Evolutionary conservation across 1,139 yeast genomes (phyloP), one percentile per base, ranked within the genome.

Genomic region (Diutina mesorugosa): DNA sequence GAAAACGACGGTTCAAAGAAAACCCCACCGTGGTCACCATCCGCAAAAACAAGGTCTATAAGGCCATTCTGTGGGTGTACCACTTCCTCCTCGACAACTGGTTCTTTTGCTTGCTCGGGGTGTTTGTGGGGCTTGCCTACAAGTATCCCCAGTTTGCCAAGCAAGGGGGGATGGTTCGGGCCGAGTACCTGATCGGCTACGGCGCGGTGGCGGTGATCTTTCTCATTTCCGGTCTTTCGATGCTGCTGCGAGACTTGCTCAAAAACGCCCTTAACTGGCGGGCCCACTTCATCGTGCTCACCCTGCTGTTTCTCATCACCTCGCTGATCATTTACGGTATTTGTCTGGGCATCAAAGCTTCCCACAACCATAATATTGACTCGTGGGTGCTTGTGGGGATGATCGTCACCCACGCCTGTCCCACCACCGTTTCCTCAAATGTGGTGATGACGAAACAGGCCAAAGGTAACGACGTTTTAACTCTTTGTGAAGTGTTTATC

Each of bases 371-470:
- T 5, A 71, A 72, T 4, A 87, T 90, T 46, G 85, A 85, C 62
- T 76, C 79, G 38, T 88, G 93, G 87, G 75, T 89, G 61, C 72
- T 90, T 52, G 87, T 81, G 58, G 97, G 97, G 0, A 70, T 90
- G 61, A 80, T 90, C 46, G 86, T 89, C 54, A 87, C 95, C 2
- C 88, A 88, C 54, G 80, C 93, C 5, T 88, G 95, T 67, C 97
- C 97, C 47, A 90, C 97, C 14, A 90, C 97, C 0, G 95, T 90
- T 21, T 83, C 93, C 0, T 90, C 91, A 4, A 90, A 90, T 67
- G 96, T 90, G 55, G 91, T 90, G 32, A 89, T 90, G 96, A 90
- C 97, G n/a, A 79, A 80, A 57, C 78, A 77, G 58, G 91, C 95
- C 0, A 84, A 85, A 62, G 96, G 96, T 6, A 88, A 89, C 67